Conservation (phyloP, 371 early-diverging fungal species). For the Parasitella parasitica region DNA sequence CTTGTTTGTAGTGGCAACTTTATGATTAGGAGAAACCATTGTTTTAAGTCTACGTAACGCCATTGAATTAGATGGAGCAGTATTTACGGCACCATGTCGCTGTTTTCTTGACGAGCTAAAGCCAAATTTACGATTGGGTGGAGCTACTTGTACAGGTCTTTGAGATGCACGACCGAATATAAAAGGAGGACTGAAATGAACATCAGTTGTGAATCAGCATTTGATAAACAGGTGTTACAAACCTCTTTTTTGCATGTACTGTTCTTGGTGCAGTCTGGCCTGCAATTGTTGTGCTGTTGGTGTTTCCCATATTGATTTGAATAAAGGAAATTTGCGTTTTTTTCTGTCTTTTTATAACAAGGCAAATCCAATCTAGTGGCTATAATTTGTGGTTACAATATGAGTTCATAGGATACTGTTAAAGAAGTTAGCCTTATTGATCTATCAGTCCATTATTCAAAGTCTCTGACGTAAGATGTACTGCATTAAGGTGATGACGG, state of each 20-base stretch:
- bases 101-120: background rate
- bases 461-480: background rate
- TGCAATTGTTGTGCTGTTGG: background rate
- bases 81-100: background rate
- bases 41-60: background rate
- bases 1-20: background rate
- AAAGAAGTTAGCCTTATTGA: background rate
- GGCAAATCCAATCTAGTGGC: background rate
- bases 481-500: background rate
- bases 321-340: background rate
- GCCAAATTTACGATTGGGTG: background rate
- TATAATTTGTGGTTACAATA: background rate
- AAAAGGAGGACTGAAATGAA: background rate
- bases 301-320: background rate
- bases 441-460: background rate
- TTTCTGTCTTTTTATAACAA: background rate
- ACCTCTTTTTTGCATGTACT: background rate
- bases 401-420: background rate
- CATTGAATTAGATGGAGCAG: background rate
- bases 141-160: background rate
- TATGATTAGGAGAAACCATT: background rate
- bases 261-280: background rate
- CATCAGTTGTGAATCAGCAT: too few relatives aligned
- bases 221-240: too few relatives aligned
- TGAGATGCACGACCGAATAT: background rate